Evolutionary conservation across 2,329 filamentous ascomycete species (phyloP).

Genomic region (Hymenoscyphus salicellus): DNA sequence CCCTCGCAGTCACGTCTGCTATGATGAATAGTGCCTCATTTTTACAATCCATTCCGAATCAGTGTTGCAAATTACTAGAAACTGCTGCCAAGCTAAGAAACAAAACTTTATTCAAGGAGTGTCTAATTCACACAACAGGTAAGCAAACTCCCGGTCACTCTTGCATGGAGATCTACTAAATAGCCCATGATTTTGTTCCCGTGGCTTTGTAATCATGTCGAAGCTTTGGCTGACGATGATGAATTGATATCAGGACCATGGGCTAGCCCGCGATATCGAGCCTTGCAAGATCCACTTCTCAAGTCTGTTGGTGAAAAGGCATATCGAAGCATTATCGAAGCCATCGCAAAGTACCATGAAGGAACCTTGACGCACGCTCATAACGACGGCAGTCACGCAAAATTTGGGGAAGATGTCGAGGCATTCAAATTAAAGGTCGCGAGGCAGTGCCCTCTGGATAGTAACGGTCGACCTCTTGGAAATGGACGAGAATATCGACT

Average conservation of each 20-base stretch:
- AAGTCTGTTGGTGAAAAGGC: background rate
- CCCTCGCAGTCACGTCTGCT: background rate
- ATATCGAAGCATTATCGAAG: background rate
- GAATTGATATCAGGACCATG: background rate
- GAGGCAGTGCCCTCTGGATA: background rate
- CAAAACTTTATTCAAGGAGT: slow-evolving; percentile 3
- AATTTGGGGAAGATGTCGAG: background rate
- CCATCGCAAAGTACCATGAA: background rate
- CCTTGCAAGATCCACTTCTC: background rate
- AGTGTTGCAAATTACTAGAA: background rate
- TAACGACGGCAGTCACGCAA: background rate
- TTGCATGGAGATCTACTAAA: background rate
- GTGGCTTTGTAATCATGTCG: too few relatives aligned
- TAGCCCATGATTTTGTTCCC: too few relatives aligned
- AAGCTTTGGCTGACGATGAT: too few relatives aligned
- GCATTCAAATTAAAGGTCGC: background rate
- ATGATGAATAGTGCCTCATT: background rate
- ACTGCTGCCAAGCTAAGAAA: background rate
- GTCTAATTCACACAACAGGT: background rate
- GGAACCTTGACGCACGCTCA: background rate
- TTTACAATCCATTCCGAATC: background rate
- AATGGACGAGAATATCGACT: background rate
- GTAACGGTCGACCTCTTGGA: background rate
- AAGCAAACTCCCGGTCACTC: background rate
- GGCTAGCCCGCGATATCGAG: background rate